A percentile compares a stretch with the other conserved stretches of the same genome.
Conservation (phyloP, 1,284 basidiomycete species). For the Takashimella tepidaria region DNA sequence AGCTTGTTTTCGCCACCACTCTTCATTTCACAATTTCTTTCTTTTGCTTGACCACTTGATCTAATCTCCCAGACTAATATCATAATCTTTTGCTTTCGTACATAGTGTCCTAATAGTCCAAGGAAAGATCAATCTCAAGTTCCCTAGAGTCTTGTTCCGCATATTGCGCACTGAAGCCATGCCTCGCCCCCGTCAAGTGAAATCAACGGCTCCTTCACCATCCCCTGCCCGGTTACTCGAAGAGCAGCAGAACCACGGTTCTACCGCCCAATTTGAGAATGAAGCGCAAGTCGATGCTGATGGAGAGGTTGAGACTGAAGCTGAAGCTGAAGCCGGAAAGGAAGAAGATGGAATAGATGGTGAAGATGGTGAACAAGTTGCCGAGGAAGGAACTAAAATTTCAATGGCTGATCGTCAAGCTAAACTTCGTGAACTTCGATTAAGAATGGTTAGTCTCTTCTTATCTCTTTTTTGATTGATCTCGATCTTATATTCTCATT, state of each 20-base stretch:
- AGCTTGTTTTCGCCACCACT: no score
- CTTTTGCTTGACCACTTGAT: no score
- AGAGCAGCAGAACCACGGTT: conserved; percentile 14
- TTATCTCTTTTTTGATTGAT: no score
- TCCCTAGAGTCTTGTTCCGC: no score
- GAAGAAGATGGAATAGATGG: conserved; percentile 54
- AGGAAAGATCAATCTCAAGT: no score
- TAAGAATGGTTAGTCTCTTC: conserved; percentile 68
- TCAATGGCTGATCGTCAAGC: conserved; percentile 65
- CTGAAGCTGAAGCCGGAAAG: conserved; percentile 55
- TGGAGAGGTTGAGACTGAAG: conserved; percentile 23
- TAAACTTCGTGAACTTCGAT: conserved; percentile 67
- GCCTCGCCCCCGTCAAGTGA: neutral
- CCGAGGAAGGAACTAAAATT: conserved; percentile 19
- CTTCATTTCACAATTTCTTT: no score
- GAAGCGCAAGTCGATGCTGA: conserved; percentile 2
- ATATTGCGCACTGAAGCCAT: no score
- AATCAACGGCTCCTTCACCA: neutral
- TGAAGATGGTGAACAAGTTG: conserved; percentile 55
- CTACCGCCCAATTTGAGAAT: conserved; percentile 12
- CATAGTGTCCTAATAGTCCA: no score
- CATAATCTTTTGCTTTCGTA: no score
- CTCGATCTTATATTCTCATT: no score
- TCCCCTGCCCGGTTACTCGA: conserved; percentile 2
- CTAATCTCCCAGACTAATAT: no score